Conservation (phyloP, 1,139 yeast species). For the Debaryomyces subglobosus region DNA sequence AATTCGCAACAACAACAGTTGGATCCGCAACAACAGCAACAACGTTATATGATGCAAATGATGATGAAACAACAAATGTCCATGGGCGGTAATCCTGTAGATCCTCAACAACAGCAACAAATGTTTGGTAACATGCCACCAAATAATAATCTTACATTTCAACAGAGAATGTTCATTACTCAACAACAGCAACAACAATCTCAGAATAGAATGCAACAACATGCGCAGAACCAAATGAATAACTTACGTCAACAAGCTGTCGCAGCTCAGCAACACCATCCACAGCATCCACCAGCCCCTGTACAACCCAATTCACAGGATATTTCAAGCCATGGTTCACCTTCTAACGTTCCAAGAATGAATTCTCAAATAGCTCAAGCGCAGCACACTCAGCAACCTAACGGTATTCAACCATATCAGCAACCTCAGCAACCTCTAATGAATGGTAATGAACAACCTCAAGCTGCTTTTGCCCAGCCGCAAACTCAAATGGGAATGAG, state of each 20-base stretch:
- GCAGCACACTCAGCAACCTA: slow-evolving; percentile 19
- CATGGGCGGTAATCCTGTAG: slow-evolving; percentile 18
- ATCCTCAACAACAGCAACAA: slow-evolving; percentile 31
- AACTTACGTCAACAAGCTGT: slow-evolving; percentile 51
- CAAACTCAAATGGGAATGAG: slow-evolving; percentile 16
- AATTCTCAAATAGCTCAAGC: slow-evolving; percentile 22
- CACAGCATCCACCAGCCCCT: slow-evolving; percentile 13
- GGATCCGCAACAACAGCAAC: slow-evolving; percentile 24
- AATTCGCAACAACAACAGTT: slow-evolving; percentile 19
- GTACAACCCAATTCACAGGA: slow-evolving; percentile 17
- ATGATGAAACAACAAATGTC: slow-evolving; percentile 28
- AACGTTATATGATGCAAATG: slow-evolving; percentile 28
- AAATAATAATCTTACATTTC: slow-evolving; percentile 13
- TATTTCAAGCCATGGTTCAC: slow-evolving; percentile 20
- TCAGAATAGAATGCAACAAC: slow-evolving; percentile 47
- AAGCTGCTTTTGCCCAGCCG: slow-evolving; percentile 14
- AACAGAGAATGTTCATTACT: slow-evolving; percentile 12
- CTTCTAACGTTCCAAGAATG: slow-evolving; percentile 23
- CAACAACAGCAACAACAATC: slow-evolving; percentile 24
- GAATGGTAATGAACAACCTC: slow-evolving; percentile 12
- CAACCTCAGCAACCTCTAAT: slow-evolving; percentile 16
- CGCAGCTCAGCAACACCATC: slow-evolving; percentile 25
- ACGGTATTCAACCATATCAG: slow-evolving; percentile 17
- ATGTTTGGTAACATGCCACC: slow-evolving; percentile 17
- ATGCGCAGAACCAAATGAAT: slow-evolving; percentile 57